Conservation (phyloP, 2,329 filamentous ascomycete genomes). For the Pestalotiopsis sp. region DNA sequence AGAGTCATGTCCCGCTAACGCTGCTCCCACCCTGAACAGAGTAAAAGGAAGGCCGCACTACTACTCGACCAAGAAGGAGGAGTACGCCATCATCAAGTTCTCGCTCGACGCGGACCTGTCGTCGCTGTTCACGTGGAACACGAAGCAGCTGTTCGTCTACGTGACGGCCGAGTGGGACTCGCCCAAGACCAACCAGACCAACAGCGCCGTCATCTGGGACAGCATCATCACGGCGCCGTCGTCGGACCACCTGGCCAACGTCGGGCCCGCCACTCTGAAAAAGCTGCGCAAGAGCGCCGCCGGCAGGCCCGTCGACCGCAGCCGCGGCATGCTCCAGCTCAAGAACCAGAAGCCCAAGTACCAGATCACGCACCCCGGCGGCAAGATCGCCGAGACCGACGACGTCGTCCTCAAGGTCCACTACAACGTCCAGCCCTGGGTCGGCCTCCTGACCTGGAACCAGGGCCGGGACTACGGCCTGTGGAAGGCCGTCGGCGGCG, state of each 20-base stretch:
- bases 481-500: constrained; percentile 69
- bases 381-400: constrained; percentile 72
- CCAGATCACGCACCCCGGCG: constrained; percentile 88
- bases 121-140: constrained; percentile 98
- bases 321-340: constrained; percentile 72
- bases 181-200: constrained; percentile 41
- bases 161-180: constrained; percentile 76
- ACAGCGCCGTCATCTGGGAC: constrained; percentile 93
- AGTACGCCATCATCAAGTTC: constrained; percentile 94
- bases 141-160: constrained; percentile 97
- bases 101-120: constrained; percentile 89
- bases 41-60: constrained; percentile 94
- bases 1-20: neutral
- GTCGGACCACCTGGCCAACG: constrained; percentile 63
- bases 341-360: constrained; percentile 93
- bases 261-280: constrained; percentile 61
- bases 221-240: constrained; percentile 80
- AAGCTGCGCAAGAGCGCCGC: constrained; percentile 62
- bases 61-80: constrained; percentile 89
- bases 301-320: constrained; percentile 63
- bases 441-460: constrained; percentile 86
- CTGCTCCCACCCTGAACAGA: constrained; percentile 48
- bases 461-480: constrained; percentile 55
- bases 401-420: constrained; percentile 81
- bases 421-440: constrained; percentile 98